Base-by-base conservation (phyloP, 163 green algal species). In the Prototheca cutis region DNA sequence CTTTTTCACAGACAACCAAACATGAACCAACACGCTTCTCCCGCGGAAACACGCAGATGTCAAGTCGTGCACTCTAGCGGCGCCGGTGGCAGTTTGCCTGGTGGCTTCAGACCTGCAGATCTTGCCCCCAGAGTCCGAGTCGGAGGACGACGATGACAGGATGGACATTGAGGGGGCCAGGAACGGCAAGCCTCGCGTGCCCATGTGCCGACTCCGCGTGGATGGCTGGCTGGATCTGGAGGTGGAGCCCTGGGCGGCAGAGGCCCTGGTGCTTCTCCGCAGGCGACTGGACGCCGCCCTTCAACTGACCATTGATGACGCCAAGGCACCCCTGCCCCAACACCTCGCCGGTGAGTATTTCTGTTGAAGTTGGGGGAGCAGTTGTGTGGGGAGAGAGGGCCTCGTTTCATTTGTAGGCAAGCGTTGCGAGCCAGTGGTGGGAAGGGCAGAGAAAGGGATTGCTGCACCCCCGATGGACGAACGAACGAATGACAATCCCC, bases 201-300 rank as follows among this genome's bases (percentile, higher is more conserved):
- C n/a, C n/a, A n/a, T n/a, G n/a, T n/a, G n/a, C n/a, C n/a, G n/a
- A n/a, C n/a, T n/a, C n/a, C n/a, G n/a, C n/a, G n/a, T 79, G 25
- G 72, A 79, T 39, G 62, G 55, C 49, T 79, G 72, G 72, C 62
- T 79, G 36, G 25, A n/a, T 5, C 53, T 76, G 34, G 24, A 49
- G 1, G 56, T 76, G 21, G 32, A 56, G 7, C 13, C 52, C 27
- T 19, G 21, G 19, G 47, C 40, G 2, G 33, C 55, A 2, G 62
- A 31, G 23, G 54, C 40, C 6, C 47, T 79, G 10, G 23, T 55
- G n/a, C 29, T 29, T 18, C 62, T 79, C 32, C 62, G 72, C 7
- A 27, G 51, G 24, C 66, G 71, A 6, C 55, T 79, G 6, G 54
- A 27, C 23, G 34, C 47, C 2, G 65, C 56, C 36, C 76, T 79